Evolutionary conservation across 495 filamentous ascomycete genomes (phyloP), one percentile per base, ranked within the genome.

Genomic region (Gamarada debralockiae): DNA sequence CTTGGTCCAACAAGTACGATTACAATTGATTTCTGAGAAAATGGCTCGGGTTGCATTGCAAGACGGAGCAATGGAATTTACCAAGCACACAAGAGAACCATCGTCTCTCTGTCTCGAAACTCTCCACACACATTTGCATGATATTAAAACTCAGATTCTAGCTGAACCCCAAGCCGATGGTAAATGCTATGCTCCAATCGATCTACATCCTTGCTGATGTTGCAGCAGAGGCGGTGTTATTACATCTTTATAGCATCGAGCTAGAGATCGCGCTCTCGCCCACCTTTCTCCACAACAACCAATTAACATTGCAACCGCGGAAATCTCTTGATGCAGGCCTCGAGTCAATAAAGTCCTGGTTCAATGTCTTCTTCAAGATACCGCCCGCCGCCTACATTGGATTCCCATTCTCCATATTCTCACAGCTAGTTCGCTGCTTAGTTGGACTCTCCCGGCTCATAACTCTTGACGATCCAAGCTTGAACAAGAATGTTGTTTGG

Each of bases 1-100:
- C 25, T 60, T 83, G 14, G 68, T 77, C 3, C 63, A 74, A 2
- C 65, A 75, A 22, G 74, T 78, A 3, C 68, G 64, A 46, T 64
- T 81, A 18, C 70, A 75, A 38, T 57, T 75, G 21, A 59, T 80
- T 2, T 3, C 15, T n/a, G 44, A 48, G 27, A 27, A 33, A 48
- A n/a, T 10, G 27, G 14, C 5, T 48, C n/a, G 27, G 27, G 23
- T n/a, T n/a, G n/a, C n/a, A n/a, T n/a, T n/a, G n/a, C n/a, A n/a
- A 10, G 22, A 18, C 24, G 3, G 44, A 8, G 44, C 17, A 25
- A 34, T 17, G 44, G 24, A 33, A 48, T 31, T n/a, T 18, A 14
- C 7, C 10, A 34, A 31, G 29, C n/a, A 48, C 4, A 6, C 5
- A 20, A 20, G 5, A 48, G 14, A 29, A 9, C 15, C 23, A 31